A percentile compares a stretch with the other conserved stretches of the same genome.
phyloP scores from a whole-genome alignment of 2,329 filamentous ascomycete species.

The Fusarium neocosmosporiellum region DNA sequence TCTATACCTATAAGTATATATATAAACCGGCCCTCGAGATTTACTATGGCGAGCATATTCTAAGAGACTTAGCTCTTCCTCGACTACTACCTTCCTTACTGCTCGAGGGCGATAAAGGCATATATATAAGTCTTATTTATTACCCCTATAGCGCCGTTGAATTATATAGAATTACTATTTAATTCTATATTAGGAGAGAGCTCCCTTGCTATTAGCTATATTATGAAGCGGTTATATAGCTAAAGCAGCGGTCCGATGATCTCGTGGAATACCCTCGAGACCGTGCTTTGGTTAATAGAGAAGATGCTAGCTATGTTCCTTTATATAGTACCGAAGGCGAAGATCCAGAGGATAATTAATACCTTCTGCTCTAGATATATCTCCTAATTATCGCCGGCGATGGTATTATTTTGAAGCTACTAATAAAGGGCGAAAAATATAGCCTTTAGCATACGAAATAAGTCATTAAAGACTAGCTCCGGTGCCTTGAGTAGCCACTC shows the following conservation, averaged over 20 bases:
- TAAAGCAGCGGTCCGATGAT: background rate
- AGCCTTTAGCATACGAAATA: background rate
- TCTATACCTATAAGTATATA: background rate
- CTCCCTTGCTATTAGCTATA: background rate
- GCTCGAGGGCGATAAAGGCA: background rate
- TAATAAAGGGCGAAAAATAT: background rate
- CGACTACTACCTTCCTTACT: background rate
- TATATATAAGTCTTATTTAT: background rate
- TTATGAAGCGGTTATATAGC: background rate
- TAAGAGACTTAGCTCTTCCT: background rate
- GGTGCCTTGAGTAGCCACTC: background rate
- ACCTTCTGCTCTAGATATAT: background rate
- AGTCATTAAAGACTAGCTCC: background rate
- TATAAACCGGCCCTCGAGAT: background rate
- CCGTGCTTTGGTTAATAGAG: background rate
- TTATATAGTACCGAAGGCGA: background rate
- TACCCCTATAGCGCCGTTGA: background rate
- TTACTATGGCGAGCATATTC: background rate
- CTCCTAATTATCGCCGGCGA: background rate
- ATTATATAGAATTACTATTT: background rate
- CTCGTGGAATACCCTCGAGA: background rate
- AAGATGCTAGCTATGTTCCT: background rate
- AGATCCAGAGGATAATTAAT: background rate
- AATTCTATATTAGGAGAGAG: background rate
- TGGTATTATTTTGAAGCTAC: background rate